Evolutionary conservation across 2,329 filamentous ascomycete genomes (phyloP), one percentile per base, ranked within the genome.

Genomic region (Xylaria multiplex): DNA sequence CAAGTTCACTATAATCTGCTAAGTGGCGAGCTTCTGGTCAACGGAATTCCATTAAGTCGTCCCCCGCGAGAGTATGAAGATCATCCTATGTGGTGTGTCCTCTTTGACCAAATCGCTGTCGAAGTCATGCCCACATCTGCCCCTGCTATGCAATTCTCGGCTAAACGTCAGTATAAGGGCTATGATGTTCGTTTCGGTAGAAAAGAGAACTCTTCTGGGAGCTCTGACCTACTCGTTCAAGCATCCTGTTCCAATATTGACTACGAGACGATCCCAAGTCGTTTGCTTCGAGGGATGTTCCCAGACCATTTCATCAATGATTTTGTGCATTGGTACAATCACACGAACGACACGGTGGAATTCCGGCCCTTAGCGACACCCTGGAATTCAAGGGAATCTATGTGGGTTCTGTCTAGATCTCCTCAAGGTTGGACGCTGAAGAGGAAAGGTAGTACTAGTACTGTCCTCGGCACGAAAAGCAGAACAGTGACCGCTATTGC

Each of bases 11-110:
- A 83, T 68, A 86, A 86, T 66, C 55, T 87, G 0, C 68, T 90
- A 2, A 83, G 79, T 0, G 86, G 83, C 0, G 77, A 83, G 27
- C 74, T 90, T 0, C 77, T 88, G 0, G 80, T 89, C 0, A 79
- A 88, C 62, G 86, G 86, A 0, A 48, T 76, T 1, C 85, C 84
- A 0, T 69, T 88, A 0, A 73, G 79, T 3, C 79, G 82, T 2
- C 77, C 88, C 0, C 86, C 86, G 0, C 2, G 11, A 0, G 66
- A 79, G 0, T 88, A 85, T 55, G 77, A 81, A 40, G 7, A 14
- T 0, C 77, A 85, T 58, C 7, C 69, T 0, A 75, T 74, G 0
- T 88, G 85, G 67, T 11, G 13, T 0, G 69, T 71, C 0, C 71
- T 88, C 0, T 87, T 89, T 71, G 80, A 81, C 1, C 60, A 70